Conservation (phyloP, 805 yeast genomes). For the Yarrowia sp. region DNA sequence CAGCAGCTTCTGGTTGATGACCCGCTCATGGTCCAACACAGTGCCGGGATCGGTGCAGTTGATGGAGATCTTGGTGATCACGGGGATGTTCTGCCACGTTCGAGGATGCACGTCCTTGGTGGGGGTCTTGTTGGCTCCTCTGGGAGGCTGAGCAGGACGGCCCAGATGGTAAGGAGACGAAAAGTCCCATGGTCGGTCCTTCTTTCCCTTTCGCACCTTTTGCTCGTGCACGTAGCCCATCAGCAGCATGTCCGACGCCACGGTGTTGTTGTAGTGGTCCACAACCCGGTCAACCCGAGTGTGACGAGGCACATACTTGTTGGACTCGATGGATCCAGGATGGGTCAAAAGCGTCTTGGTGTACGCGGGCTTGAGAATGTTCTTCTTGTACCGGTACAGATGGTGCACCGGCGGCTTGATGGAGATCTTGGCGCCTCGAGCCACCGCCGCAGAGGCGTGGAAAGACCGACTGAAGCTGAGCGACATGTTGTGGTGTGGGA, state of each 20-base stretch:
- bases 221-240: constrained; percentile 76
- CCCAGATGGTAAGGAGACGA: constrained; percentile 87
- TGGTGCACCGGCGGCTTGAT: constrained; percentile 93
- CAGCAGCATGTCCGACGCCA: constrained; percentile 78
- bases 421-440: constrained; percentile 64
- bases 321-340: constrained; percentile 78
- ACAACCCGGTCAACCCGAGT: constrained; percentile 70
- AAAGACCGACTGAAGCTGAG: constrained; percentile 40
- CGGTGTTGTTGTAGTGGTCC: constrained; percentile 76
- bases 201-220: constrained; percentile 63
- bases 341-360: constrained; percentile 52
- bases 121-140: constrained; percentile 69
- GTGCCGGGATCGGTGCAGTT: constrained; percentile 74
- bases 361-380: constrained; percentile 43
- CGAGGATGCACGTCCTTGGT: constrained; percentile 76
- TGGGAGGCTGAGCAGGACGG: constrained; percentile 78
- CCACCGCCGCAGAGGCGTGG: constrained; percentile 41
- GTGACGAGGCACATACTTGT: constrained; percentile 47
- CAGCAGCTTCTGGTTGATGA: constrained; percentile 77
- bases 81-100: constrained; percentile 74
- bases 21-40: constrained; percentile 70
- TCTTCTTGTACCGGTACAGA: constrained; percentile 74
- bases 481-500: constrained; percentile 7
- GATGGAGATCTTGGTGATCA: constrained; percentile 67
- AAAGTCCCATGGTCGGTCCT: constrained; percentile 84